phyloP scores from a whole-genome alignment of 768 basidiomycete species.

The Termitomyces sp. region DNA sequence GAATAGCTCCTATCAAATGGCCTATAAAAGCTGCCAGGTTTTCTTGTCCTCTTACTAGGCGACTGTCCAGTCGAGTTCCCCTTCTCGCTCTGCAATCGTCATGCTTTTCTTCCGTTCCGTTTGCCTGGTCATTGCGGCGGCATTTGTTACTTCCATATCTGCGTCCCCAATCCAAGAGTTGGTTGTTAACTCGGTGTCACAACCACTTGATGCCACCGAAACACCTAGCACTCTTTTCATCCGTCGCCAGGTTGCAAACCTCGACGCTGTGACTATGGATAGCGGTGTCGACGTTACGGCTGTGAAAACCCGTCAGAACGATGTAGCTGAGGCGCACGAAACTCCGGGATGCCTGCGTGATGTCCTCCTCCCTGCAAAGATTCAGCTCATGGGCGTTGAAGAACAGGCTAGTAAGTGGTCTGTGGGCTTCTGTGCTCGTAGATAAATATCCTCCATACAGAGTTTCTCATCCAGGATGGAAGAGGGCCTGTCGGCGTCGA shows the following conservation, averaged over 20 bases:
- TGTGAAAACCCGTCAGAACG: background rate
- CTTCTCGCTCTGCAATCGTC: background rate
- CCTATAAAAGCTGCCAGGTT: background rate
- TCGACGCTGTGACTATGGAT: background rate
- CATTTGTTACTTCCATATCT: background rate
- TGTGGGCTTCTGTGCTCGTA: background rate
- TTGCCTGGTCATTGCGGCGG: background rate
- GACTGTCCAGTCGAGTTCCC: background rate
- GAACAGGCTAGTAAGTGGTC: background rate
- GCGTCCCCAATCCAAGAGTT: background rate
- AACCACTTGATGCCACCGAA: background rate
- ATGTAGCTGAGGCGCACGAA: background rate
- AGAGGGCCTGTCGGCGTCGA: no score
- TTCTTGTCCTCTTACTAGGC: background rate
- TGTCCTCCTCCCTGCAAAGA: background rate
- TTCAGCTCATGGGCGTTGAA: background rate
- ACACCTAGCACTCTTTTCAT: background rate
- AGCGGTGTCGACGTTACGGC: no score
- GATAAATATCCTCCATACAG: background rate
- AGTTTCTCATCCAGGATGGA: background rate
- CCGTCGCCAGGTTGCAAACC: background rate
- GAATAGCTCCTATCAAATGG: background rate
- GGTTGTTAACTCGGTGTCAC: background rate
- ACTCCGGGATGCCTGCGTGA: background rate
- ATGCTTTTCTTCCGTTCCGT: background rate